Base-by-base conservation (phyloP, 306 rosid genomes). In the Corylus heterophylla region DNA sequence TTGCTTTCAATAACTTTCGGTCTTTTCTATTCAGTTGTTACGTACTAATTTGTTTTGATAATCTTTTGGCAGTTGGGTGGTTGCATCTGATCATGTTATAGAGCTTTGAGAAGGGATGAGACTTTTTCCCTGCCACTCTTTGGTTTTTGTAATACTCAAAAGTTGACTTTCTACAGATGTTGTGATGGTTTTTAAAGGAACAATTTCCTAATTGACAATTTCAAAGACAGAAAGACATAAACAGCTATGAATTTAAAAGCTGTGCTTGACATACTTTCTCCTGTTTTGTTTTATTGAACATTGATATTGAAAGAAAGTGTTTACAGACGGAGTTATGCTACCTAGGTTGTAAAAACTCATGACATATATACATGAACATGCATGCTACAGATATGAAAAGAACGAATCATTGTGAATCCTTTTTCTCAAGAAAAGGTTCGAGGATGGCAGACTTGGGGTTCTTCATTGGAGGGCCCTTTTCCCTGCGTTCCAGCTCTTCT, bases 381-480 rank as follows among this genome's bases (percentile, higher is more conserved):
- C 49, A 49, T 79, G 35, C 74, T 78, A 58, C 76, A 64, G 73
- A 49, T 54, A 64, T 78, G 20, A 20, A 12, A 61, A 77, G 59
- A 47, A 8, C 1, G 69, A 20, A 7, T 76, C 80, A 81, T 76
- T 86, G 68, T 17, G 87, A 62, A 79, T 88, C 88, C 77, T 81
- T 85, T 74, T 68, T 68, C 51, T 74, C 76, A 51, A 95, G 91
- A 22, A 89, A 76, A 12, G 93, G 92, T 78, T 95, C 98, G 18
- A 95, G 97, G 68, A 83, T 83, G 0, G 79, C 89, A 1, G 94
- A 90, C 85, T 59, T 86, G 54, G 98, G 98, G 25, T 92, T 95
- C 86, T 91, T 95, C 89, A 89, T 88, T 0, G 98, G 99, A 75
- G 98, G 98, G 7, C 98, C 98, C 79, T 95, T 93, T 68, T 92